Conservation (phyloP, 768 basidiomycete genomes). For the Panellus pusillus region DNA sequence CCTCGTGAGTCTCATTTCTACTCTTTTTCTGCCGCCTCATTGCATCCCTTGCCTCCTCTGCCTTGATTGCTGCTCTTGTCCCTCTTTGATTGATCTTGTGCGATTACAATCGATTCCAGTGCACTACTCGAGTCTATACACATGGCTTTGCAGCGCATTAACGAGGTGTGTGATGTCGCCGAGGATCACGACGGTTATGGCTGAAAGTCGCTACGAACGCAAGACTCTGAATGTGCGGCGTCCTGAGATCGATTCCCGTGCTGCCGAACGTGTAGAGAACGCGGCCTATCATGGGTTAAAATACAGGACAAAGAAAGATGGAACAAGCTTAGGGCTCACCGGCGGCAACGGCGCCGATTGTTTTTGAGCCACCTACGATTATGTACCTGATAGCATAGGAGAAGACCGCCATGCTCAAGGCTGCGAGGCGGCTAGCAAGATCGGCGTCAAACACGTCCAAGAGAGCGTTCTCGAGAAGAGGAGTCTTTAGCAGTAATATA, state of each 20-base stretch:
- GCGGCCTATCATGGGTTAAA: not conserved
- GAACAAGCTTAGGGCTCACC: not conserved
- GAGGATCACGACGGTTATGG: not conserved
- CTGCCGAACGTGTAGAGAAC: slow-evolving; percentile 13
- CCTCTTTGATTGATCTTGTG: slow-evolving; percentile 39
- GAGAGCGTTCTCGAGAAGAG: not conserved
- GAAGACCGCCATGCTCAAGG: slow-evolving; percentile 36
- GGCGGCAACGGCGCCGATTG: slow-evolving; percentile 14
- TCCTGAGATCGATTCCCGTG: slow-evolving; percentile 12
- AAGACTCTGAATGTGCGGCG: not conserved
- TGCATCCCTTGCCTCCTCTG: slow-evolving; percentile 25
- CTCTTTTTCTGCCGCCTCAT: slow-evolving; percentile 30
- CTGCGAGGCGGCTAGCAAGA: slow-evolving; percentile 47
- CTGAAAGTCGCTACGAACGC: not conserved
- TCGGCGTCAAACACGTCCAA: slow-evolving; percentile 37
- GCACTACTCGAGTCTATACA: slow-evolving; percentile 24
- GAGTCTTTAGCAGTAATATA: not conserved
- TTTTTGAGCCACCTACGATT: slow-evolving; percentile 13
- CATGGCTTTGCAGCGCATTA: slow-evolving; percentile 99
- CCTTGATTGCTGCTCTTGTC: slow-evolving; percentile 22
- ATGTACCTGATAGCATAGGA: slow-evolving; percentile 41
- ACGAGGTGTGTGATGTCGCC: slow-evolving; percentile 79
- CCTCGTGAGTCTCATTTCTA: slow-evolving; percentile 15
- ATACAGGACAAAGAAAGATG: not conserved
- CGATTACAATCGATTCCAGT: slow-evolving; percentile 36